Conservation (phyloP, 73 alveolate genomes). For the Durusdinium trenchii region DNA sequence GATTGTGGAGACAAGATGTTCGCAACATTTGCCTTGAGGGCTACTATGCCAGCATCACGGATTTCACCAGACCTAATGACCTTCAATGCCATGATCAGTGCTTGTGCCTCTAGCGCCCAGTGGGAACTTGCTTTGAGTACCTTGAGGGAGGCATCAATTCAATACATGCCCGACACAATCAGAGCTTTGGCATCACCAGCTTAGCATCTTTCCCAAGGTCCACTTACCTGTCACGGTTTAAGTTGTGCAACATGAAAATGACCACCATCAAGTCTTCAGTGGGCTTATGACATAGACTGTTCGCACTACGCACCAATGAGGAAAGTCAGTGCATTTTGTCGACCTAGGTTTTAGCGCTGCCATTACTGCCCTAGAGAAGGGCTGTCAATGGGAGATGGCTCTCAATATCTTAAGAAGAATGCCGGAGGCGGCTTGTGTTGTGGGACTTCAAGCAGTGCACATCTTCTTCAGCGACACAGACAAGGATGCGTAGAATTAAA, state of each 20-base stretch:
- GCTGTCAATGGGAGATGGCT: constrained; percentile 67
- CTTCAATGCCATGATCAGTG: constrained; percentile 45
- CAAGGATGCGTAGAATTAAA: too few species aligned
- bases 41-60: neutral
- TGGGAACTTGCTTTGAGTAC: constrained; percentile 45
- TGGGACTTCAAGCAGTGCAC: too few species aligned
- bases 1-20: neutral
- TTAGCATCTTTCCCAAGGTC: neutral
- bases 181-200: constrained; percentile 54
- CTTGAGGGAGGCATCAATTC: neutral
- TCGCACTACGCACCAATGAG: neutral
- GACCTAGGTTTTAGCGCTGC: constrained; percentile 53
- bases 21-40: constrained; percentile 2
- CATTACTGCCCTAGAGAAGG: constrained; percentile 72
- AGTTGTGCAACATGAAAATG: neutral
- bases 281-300: too few species aligned
- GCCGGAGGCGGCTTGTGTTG: too few species aligned
- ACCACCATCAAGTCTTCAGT: neutral
- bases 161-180: neutral
- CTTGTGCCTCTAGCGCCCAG: constrained; percentile 17
- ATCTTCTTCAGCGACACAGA: too few species aligned
- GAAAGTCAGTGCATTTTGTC: neutral
- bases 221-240: neutral
- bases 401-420: neutral
- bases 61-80: constrained; percentile 28